Evolutionary conservation across 148 eudicot genomes (phyloP), one percentile per base, ranked within the genome.

Genomic region (Hydrangea macrophylla): DNA sequence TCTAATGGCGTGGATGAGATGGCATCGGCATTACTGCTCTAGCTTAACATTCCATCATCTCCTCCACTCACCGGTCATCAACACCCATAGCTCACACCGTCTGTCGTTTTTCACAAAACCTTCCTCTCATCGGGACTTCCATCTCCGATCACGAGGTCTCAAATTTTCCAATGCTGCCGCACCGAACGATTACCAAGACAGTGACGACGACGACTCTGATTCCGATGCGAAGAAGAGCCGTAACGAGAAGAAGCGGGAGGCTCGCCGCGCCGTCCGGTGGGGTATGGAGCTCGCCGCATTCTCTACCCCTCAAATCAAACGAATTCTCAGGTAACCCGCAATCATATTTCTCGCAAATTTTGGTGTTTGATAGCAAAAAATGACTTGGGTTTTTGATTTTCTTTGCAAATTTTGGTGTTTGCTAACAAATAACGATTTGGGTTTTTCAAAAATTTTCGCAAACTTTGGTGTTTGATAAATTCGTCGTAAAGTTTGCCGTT

Each of bases 241-340:
- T 1, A 90, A 84, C 44, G 88, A 85, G 71, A 82, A 76, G 83
- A 92, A 92, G 66, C 90, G 90, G 2, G 86, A 85, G 69, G 98
- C 98, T 58, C 74, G 82, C 8, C 83, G 78, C 44, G 81, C 93
- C 26, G 85, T 90, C 33, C 77, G 79, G 0, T 92, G 88, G 89
- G 98, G 83, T 5, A 86, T 82, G 81, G 91, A 92, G 13, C 84
- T 92, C 10, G 86, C 96, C 18, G 72, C 80, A 5, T 90, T 92
- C 69, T 71, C 90, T 40, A 57, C 77, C 17, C 66, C 86, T 58
- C 96, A 92, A 73, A 92, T 92, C 66, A 89, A 89, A 67, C 88
- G 86, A 22, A 89, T 92, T 67, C 75, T 89, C 78, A 85, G 73
- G 97, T 91, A 51, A 24, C 22, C 8, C 32, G 2, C 6, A 24